A percentile compares a stretch with the other conserved stretches of the same genome.
phyloP scores from a whole-genome alignment of 139 green algal species.

The Chlorella sp. region DNA sequence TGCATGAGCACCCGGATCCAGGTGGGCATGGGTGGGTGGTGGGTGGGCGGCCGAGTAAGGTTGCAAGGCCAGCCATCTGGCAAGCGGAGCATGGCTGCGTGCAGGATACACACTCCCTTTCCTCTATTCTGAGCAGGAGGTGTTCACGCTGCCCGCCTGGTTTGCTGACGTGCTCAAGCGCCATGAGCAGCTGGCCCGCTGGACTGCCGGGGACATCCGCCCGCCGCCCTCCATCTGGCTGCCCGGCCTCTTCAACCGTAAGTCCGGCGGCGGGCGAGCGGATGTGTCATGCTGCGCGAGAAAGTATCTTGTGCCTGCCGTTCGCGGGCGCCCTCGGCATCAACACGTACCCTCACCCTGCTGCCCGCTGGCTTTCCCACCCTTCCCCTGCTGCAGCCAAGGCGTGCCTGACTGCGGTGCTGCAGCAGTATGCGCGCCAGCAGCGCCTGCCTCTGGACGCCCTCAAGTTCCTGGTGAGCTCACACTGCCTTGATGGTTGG shows the following conservation, averaged over 20 bases:
- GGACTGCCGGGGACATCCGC: constrained; percentile 75
- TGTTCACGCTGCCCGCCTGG: constrained; percentile 77
- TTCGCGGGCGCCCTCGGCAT: no score
- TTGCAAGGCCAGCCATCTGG: constrained; percentile 10
- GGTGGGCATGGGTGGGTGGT: constrained; percentile 68
- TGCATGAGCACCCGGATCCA: constrained; percentile 85
- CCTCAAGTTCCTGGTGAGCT: constrained; percentile 51
- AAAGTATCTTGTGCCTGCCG: no score
- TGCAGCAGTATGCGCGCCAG: constrained; percentile 86
- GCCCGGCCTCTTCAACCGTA: constrained; percentile 37
- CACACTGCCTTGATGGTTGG: no score
- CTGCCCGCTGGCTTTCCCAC: constrained; percentile 41
- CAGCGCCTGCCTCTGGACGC: constrained; percentile 90
- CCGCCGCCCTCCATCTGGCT: constrained; percentile 87
- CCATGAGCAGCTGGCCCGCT: constrained; percentile 80
- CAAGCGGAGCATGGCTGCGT: background rate
- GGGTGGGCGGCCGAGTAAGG: background rate
- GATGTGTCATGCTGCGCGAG: no score
- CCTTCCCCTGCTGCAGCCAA: constrained; percentile 33
- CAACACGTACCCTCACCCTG: background rate
- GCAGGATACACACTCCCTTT: constrained; percentile 43
- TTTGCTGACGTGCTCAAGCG: constrained; percentile 76
- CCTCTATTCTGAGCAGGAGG: constrained; percentile 42
- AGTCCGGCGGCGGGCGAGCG: background rate
- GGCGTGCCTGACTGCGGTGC: constrained; percentile 93